Percentiles rank a stretch among this genome's conserved stretches.
Conservation (phyloP, 2,329 filamentous ascomycete genomes). For the Juglanconis juglandina region DNA sequence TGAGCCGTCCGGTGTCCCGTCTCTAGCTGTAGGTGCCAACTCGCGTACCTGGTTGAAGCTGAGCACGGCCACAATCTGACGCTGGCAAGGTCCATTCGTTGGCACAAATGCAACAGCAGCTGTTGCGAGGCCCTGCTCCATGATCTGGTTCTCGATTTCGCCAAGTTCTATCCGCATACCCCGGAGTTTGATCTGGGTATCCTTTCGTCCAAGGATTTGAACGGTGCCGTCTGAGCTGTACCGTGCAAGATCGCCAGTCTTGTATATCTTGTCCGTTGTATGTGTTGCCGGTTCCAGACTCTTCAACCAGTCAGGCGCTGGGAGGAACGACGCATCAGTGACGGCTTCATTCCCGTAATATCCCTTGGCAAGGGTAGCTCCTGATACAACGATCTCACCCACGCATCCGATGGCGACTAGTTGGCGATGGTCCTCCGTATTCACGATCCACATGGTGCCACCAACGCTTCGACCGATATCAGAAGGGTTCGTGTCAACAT, state of each 20-base stretch:
- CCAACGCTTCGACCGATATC: not conserved
- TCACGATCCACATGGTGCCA: not conserved
- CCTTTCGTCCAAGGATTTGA: not conserved
- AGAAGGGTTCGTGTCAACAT: too few species aligned
- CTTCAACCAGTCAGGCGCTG: not conserved
- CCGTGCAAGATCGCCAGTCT: not conserved
- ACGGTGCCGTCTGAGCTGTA: not conserved
- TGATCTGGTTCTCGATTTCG: not conserved
- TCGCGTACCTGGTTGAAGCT: too few species aligned
- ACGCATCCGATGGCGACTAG: not conserved
- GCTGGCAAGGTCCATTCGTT: not conserved
- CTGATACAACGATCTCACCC: not conserved
- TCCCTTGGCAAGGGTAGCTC: not conserved
- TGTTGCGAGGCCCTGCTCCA: too few species aligned
- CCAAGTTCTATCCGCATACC: constrained; percentile 1
- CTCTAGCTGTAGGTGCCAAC: too few species aligned
- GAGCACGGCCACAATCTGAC: too few species aligned
- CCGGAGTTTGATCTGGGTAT: constrained; percentile 4
- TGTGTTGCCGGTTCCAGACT: not conserved
- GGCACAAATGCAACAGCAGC: not conserved
- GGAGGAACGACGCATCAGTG: not conserved
- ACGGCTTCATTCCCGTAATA: not conserved
- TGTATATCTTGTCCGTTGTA: not conserved
- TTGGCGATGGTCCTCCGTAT: not conserved
- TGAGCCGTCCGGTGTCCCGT: too few species aligned